These are phyloP conservation scores for Metschnikowia henanensis DNA, from an alignment of 805 yeast species.

Conservation along the genomic window DNA sequence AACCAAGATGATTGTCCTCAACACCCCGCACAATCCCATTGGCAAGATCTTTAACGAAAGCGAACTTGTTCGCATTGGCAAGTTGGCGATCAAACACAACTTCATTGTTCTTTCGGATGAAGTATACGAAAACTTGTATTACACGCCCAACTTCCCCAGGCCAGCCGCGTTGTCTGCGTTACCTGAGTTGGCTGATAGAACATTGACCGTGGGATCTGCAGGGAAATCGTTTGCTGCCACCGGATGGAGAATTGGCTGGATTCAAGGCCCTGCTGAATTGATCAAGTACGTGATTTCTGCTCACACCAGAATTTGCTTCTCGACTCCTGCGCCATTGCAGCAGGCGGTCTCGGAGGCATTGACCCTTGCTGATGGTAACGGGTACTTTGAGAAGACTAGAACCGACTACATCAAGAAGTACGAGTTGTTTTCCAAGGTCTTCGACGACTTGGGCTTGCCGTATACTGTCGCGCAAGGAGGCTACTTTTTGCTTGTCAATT, in stretches of 20 bases:
- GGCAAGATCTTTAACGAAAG: constrained; percentile 83
- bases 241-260: constrained; percentile 98
- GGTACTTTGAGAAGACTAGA: constrained; percentile 72
- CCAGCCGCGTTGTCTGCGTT: constrained; percentile 67
- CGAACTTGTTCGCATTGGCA: constrained; percentile 76
- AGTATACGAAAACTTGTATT: constrained; percentile 90
- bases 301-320: constrained; percentile 91
- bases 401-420: constrained; percentile 70
- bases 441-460: constrained; percentile 86
- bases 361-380: constrained; percentile 53
- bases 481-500: constrained; percentile 86
- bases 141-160: constrained; percentile 66
- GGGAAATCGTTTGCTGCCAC: constrained; percentile 99
- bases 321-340: constrained; percentile 89
- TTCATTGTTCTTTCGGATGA: constrained; percentile 86
- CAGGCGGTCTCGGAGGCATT: constrained; percentile 87
- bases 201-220: constrained; percentile 93
- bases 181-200: constrained; percentile 76
- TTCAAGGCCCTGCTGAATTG: constrained; percentile 82
- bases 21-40: constrained; percentile 95
- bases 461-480: constrained; percentile 94
- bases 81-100: constrained; percentile 82
- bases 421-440: constrained; percentile 67
- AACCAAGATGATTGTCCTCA: constrained; percentile 84
- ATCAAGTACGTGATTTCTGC: constrained; percentile 83